Conservation (phyloP, 108 stramenopile genomes). For the Cylindrotheca fusiformis region DNA sequence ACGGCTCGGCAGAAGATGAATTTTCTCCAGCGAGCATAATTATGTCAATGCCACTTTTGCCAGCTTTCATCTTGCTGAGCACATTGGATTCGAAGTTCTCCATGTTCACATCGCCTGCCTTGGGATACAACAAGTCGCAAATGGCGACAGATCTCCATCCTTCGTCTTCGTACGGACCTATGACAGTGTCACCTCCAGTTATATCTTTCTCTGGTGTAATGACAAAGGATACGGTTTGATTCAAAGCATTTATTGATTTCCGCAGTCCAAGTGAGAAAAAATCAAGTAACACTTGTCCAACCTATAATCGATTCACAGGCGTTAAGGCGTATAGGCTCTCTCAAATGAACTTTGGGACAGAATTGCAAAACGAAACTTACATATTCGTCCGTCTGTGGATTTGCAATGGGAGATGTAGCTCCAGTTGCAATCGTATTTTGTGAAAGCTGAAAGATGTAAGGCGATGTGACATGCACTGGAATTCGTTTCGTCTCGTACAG, state of each 20-base stretch:
- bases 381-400: constrained; percentile 27
- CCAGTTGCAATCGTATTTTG: constrained; percentile 10
- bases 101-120: not conserved
- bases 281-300: constrained; percentile 1
- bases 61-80: constrained; percentile 28
- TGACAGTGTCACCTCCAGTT: constrained; percentile 30
- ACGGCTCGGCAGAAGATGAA: constrained; percentile 14
- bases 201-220: constrained; percentile 36
- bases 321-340: too few species aligned
- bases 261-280: constrained; percentile 1
- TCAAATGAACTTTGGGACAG: too few species aligned
- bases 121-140: constrained; percentile 21
- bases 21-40: constrained; percentile 10
- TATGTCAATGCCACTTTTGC: constrained; percentile 2
- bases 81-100: constrained; percentile 18
- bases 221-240: constrained; percentile 20
- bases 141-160: constrained; percentile 11
- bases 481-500: not conserved
- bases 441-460: constrained; percentile 17
- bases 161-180: constrained; percentile 22
- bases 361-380: constrained; percentile 7
- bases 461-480: constrained; percentile 18
- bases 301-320: too few species aligned
- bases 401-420: constrained; percentile 22
- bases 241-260: not conserved